phyloP scores from a whole-genome alignment of 495 filamentous ascomycete genomes.

The Podospora pseudocomata region DNA sequence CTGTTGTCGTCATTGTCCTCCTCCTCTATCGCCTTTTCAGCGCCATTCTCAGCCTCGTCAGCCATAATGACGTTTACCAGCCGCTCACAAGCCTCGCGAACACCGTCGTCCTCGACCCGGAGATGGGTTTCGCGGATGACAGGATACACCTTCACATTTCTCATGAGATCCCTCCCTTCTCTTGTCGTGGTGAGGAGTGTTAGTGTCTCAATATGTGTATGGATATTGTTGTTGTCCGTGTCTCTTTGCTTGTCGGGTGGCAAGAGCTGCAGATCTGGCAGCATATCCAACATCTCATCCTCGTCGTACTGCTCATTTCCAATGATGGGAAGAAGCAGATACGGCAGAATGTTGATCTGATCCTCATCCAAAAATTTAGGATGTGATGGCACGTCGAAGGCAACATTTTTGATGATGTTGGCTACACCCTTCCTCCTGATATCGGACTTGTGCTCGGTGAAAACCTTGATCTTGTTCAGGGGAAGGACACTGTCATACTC shows the following conservation, averaged over 20 bases:
- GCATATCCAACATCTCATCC: slow-evolving; percentile 74
- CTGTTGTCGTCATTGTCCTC: slow-evolving; percentile 35
- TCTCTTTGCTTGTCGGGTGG: slow-evolving; percentile 85
- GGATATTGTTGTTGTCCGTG: slow-evolving; percentile 65
- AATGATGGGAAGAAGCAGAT: slow-evolving; percentile 68
- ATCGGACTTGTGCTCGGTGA: slow-evolving; percentile 79
- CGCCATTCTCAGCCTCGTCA: slow-evolving; percentile 60
- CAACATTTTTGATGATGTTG: slow-evolving; percentile 85
- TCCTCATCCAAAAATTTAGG: slow-evolving; percentile 62
- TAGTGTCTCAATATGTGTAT: slow-evolving; percentile 84
- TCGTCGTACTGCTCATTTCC: slow-evolving; percentile 61
- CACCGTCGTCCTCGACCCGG: slow-evolving; percentile 71
- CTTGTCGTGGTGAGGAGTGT: slow-evolving; percentile 76
- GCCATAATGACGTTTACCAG: slow-evolving; percentile 90
- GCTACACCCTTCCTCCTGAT: slow-evolving; percentile 85
- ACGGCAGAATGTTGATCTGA: slow-evolving; percentile 76
- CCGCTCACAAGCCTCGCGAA: slow-evolving; percentile 81
- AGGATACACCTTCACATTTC: slow-evolving; percentile 77
- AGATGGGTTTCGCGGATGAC: slow-evolving; percentile 84
- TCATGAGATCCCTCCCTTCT: slow-evolving; percentile 68
- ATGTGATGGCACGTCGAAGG: slow-evolving; percentile 68
- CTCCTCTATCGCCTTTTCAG: slow-evolving; percentile 53
- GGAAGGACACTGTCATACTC: slow-evolving; percentile 77
- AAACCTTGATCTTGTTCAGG: slow-evolving; percentile 81
- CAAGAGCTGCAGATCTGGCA: slow-evolving; percentile 81